Percentiles rank a stretch among this genome's conserved stretches.
phyloP scores from a whole-genome alignment of 2,329 filamentous ascomycete genomes.

The Cercospora nicotianae region DNA sequence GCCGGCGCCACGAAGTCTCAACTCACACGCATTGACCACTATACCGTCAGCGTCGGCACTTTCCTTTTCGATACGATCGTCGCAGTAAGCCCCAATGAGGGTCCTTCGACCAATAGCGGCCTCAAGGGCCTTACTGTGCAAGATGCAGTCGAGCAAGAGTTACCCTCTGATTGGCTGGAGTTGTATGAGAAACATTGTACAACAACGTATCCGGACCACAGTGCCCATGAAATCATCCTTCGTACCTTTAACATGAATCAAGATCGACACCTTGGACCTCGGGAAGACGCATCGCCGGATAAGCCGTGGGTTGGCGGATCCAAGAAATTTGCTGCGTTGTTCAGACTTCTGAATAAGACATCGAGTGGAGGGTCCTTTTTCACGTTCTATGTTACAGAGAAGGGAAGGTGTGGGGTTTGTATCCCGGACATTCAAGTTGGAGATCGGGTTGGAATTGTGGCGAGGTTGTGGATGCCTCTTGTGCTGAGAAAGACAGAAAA shows the following conservation, averaged over 20 bases:
- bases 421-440: not conserved
- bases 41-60: not conserved
- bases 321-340: not conserved
- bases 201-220: not conserved
- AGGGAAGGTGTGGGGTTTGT: conserved; percentile 6
- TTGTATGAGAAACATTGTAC: conserved; percentile 1
- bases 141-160: not conserved
- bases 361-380: conserved; percentile 1
- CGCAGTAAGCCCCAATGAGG: not conserved
- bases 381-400: conserved; percentile 11
- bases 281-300: not conserved
- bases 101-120: not conserved
- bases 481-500: not conserved
- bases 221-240: not conserved
- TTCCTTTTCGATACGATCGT: conserved; percentile 10
- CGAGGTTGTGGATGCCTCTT: conserved; percentile 8
- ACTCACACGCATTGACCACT: not conserved
- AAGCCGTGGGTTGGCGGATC: not conserved
- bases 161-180: conserved; percentile 8
- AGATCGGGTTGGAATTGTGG: conserved; percentile 6
- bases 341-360: not conserved
- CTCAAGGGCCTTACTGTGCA: not conserved
- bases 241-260: conserved; percentile 1
- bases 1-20: not conserved
- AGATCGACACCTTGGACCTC: conserved; percentile 1